Conservation (phyloP, 2,329 filamentous ascomycete genomes). For the Sclerotiophoma versabilis region DNA sequence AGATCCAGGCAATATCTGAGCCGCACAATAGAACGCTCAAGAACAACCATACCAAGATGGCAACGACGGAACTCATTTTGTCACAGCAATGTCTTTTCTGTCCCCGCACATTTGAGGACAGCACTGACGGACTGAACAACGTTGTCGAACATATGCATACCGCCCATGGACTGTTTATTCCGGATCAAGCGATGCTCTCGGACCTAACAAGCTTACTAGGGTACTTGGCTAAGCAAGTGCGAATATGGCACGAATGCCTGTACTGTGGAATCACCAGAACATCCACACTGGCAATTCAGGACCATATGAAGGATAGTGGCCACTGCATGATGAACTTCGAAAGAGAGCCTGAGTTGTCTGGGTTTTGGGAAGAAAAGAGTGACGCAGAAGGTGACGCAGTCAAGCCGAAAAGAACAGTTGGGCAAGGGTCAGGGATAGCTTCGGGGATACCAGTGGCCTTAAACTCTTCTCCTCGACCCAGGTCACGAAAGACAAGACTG, state of each 20-base stretch:
- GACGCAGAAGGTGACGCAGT: not conserved
- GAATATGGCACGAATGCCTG: constrained; percentile 43
- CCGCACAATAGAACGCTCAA: not conserved
- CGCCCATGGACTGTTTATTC: constrained; percentile 3
- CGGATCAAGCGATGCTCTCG: constrained; percentile 12
- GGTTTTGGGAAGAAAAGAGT: constrained; percentile 34
- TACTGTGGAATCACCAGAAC: constrained; percentile 40
- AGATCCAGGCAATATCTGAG: not conserved
- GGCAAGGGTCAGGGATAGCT: not conserved
- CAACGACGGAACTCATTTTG: not conserved
- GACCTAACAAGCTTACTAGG: constrained; percentile 37
- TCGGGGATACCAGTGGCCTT: not conserved
- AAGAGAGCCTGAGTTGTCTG: constrained; percentile 40
- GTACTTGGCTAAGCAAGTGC: constrained; percentile 38
- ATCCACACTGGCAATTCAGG: constrained; percentile 36
- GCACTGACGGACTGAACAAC: not conserved
- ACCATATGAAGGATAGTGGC: constrained; percentile 45
- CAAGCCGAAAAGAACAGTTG: not conserved
- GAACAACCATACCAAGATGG: not conserved
- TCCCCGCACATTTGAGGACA: not conserved
- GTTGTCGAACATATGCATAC: not conserved
- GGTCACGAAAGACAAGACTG: not conserved
- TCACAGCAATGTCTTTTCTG: constrained; percentile 5
- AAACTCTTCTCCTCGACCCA: not conserved
- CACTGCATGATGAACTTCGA: constrained; percentile 46